Evolutionary conservation across 768 basidiomycete genomes (phyloP), one percentile per base, ranked within the genome.

Genomic region (Russula vinacea): DNA sequence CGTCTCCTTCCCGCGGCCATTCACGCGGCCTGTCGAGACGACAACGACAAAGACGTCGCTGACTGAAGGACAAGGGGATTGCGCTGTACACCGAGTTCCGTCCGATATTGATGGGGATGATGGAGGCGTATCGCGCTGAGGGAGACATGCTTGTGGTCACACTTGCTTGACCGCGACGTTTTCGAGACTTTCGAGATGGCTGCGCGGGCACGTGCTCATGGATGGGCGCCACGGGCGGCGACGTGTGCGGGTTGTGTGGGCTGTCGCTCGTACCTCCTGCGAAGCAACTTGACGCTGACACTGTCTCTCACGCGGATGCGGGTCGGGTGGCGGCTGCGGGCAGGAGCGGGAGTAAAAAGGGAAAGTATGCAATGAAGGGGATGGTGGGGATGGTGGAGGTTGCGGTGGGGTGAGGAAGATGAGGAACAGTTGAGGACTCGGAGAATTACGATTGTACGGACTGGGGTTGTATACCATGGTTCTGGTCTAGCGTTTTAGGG

Each of bases 111-210:
- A 88, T 86, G 0, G 90, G 92, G 22, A 99, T 98, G 92, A 76
- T 98, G 70, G 94, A 96, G 71, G 89, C 93, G 2, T 98, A 98
- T 76, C 85, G 89, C 44, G 85, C 89, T 3, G 95, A 99, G 67
- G 92, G 90, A 29, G 95, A 98, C 68, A 85, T 95, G 81, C 78
- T 98, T 29, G 75, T 80, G 49, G 94, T 96, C 70, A 90, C 93
- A 86, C 64, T 76, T 98, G 51, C 78, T 94, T 49, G 83, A 89
- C 66, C 82, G 88, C 37, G 96, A 98, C 73, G 75, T 96, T 54
- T 94, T 91, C 68, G 84, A 86, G 60, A 82, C 82, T 0, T 77
- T 95, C 52, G 84, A 86, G 42, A 78, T 84, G 61, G 75, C 85
- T 45, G 77, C 81, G 13, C 79, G 75, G 50, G 85, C 85, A 69